Conservation (phyloP, 495 filamentous ascomycete genomes). For the Xylaria acuta region DNA sequence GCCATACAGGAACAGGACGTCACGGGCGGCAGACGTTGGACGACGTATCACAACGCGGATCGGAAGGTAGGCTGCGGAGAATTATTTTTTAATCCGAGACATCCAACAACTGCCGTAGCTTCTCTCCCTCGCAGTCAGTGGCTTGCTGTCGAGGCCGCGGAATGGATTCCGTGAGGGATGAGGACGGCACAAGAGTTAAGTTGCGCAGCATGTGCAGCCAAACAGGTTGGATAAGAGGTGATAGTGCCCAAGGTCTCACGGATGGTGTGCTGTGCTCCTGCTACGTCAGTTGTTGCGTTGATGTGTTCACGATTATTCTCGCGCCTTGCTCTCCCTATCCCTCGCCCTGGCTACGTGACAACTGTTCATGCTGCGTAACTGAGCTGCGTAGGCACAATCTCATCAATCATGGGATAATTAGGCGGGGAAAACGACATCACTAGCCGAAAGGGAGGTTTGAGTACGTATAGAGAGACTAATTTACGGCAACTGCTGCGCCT, state of each 20-base stretch:
- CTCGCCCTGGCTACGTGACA: background rate
- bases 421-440: background rate
- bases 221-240: slow-evolving; percentile 18
- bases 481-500: background rate
- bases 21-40: slow-evolving; percentile 10
- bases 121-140: background rate
- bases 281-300: background rate
- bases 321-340: background rate
- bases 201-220: slow-evolving; percentile 7
- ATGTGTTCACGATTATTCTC: background rate
- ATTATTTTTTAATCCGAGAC: slow-evolving; percentile 6
- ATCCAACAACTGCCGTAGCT: background rate
- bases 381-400: too few relatives aligned
- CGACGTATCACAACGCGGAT: slow-evolving; percentile 19
- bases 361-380: background rate
- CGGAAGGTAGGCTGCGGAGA: slow-evolving; percentile 22
- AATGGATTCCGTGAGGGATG: background rate
- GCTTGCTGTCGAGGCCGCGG: background rate
- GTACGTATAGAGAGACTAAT: background rate
- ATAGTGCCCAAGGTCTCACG: slow-evolving; percentile 16
- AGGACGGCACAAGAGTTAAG: background rate
- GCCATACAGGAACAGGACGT: background rate
- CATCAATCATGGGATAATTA: background rate
- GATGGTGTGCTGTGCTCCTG: background rate
- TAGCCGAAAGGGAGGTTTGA: background rate